Evolutionary conservation across 2,329 filamentous ascomycete species (phyloP), one percentile per base, ranked within the genome.

Genomic region (Trichoderma atrobrunneum): DNA sequence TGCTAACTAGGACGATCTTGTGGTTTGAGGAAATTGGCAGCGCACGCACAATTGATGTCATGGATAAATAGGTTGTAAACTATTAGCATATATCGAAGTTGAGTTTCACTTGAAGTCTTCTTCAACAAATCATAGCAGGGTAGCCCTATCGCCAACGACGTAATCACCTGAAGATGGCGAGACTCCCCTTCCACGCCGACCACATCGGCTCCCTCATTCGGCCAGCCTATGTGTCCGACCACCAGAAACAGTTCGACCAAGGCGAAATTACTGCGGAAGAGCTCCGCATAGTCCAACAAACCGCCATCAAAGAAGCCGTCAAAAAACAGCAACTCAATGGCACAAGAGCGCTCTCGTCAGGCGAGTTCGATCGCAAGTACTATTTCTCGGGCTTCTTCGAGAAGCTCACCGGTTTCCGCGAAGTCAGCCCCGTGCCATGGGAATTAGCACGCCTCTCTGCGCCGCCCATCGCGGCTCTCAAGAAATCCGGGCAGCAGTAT

Each of bases 121-220:
- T 12, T 21, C 5, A 7, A 28, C 24, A 39, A 21, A 60, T 30
- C 7, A 24, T 3, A 26, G 2, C 2, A 18, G 26, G 24, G 1
- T 10, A 43, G 21, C 32, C 24, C n/a, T 30, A 59, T 34, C 16
- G 7, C 10, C 6, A 14, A 34, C 21, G 18, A 16, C 64, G 12
- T 7, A 1, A 30, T 3, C 11, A 26, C 26, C 28, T 24, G 24
- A 54, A 34, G 71, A 80, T 80, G 78, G 63, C 77, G 39, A 77
- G 77, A 70, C 79, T 82, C 12, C 91, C 89, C 64, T 93, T 92
- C 81, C 87, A 92, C 78, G 90, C 91, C 73, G 91, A 93, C 81
- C 91, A 93, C 75, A 86, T 92, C 73, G 91, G 91, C 64, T 93
- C 91, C 16, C 84, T 93, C 36, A 87, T 93, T 72, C 89, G 91